A percentile compares a stretch with the other conserved stretches of the same genome.
These are phyloP conservation scores for Stenogyne calaminthoides DNA, from an alignment of 305 asterid species.

Conservation along the genomic window DNA sequence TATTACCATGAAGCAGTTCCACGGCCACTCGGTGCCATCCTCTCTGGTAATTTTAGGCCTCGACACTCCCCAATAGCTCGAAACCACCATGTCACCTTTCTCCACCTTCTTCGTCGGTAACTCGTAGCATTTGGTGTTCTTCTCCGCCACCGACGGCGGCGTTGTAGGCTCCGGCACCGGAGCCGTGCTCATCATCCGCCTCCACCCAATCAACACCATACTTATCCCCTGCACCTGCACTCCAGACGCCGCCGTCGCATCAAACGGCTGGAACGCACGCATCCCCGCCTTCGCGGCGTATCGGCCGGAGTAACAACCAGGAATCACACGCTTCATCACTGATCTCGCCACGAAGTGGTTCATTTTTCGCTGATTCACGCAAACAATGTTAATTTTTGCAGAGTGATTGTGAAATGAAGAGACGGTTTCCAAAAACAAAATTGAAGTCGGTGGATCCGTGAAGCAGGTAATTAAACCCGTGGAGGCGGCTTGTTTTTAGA, in stretches of 20 bases:
- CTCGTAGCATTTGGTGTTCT: conserved; percentile 40
- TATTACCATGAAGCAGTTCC: conserved; percentile 97
- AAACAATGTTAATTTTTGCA: neutral
- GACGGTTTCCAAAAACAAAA: neutral
- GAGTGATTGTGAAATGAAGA: neutral
- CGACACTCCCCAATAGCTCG: conserved; percentile 91
- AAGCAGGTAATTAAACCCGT: conserved; percentile 6
- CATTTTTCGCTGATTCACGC: conserved; percentile 43
- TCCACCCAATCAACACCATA: conserved; percentile 43
- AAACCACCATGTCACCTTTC: conserved; percentile 42
- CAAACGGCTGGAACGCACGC: conserved; percentile 30
- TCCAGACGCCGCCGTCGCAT: conserved; percentile 33
- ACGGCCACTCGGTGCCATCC: conserved; percentile 96
- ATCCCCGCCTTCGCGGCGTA: conserved; percentile 21
- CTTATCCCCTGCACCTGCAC: conserved; percentile 42
- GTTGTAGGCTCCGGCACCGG: conserved; percentile 44
- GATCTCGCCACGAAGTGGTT: conserved; percentile 44
- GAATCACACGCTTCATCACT: conserved; percentile 50
- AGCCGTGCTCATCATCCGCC: conserved; percentile 68
- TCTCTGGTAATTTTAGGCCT: conserved; percentile 62
- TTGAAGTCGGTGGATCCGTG: neutral
- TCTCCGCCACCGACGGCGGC: conserved; percentile 31
- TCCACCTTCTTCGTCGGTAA: conserved; percentile 38
- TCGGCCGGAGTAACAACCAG: conserved; percentile 41
- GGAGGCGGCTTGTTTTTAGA: neutral